phyloP scores from a whole-genome alignment of 805 yeast species.

The Zygosaccharomyces siamensis region DNA sequence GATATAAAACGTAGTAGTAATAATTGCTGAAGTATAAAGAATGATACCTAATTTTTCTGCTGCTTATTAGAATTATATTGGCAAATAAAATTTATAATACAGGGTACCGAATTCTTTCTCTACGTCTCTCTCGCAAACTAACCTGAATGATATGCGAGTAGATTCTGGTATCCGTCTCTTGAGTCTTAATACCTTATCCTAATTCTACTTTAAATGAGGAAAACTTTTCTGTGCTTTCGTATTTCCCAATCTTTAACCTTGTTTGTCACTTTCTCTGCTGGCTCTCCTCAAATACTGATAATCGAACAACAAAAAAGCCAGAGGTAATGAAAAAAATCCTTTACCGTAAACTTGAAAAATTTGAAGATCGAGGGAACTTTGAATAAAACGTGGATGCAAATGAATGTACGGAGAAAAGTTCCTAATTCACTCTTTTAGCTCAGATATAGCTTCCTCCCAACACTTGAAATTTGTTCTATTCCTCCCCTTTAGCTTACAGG shows the following conservation, averaged over 20 bases:
- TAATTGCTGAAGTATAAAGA: conserved; percentile 8
- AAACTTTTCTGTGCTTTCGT: neutral
- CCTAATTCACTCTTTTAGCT: neutral
- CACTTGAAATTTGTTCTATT: neutral
- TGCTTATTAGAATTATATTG: conserved; percentile 5
- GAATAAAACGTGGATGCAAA: neutral
- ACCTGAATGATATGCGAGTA: neutral
- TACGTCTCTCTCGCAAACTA: neutral
- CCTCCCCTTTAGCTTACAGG: neutral
- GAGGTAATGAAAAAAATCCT: neutral
- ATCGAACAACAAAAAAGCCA: neutral
- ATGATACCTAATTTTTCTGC: conserved; percentile 7
- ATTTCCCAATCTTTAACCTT: neutral
- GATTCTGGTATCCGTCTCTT: conserved; percentile 1
- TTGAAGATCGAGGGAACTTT: neutral
- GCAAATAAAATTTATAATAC: conserved; percentile 3
- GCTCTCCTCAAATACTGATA: neutral
- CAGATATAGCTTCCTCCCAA: neutral
- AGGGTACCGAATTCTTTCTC: conserved; percentile 1
- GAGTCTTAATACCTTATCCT: neutral
- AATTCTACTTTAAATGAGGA: neutral
- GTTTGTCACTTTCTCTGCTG: neutral
- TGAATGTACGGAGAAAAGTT: neutral
- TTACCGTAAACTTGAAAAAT: neutral
- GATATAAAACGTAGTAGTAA: conserved; percentile 6